Conservation (phyloP, 148 eudicot species). For the Amaranthus palmeri region DNA sequence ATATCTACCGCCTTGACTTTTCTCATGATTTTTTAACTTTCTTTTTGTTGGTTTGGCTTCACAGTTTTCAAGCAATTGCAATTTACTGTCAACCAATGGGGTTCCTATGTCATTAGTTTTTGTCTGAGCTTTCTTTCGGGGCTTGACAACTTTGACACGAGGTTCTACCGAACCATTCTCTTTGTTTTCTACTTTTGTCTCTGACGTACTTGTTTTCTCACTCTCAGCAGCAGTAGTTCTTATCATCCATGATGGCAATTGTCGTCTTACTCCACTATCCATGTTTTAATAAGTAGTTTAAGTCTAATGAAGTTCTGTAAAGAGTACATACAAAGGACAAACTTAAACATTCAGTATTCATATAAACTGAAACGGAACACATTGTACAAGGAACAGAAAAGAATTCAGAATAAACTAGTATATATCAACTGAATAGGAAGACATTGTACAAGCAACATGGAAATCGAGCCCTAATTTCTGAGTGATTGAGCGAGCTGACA, state of each 20-base stretch:
- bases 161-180: conserved; percentile 23
- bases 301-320: not conserved
- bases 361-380: not conserved
- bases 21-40: conserved; percentile 22
- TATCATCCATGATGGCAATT: conserved; percentile 72
- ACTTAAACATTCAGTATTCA: not conserved
- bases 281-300: conserved; percentile 5
- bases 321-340: conserved; percentile 1
- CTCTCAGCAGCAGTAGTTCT: conserved; percentile 30
- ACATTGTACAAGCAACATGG: no score
- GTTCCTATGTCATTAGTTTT: conserved; percentile 14
- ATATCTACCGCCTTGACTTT: conserved; percentile 5
- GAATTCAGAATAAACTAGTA: not conserved
- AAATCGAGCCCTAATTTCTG: no score
- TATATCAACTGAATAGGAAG: no score
- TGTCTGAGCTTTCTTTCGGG: conserved; percentile 14
- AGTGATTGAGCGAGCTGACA: no score
- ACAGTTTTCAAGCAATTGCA: conserved; percentile 25
- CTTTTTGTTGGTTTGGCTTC: conserved; percentile 31
- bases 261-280: conserved; percentile 38
- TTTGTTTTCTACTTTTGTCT: conserved; percentile 16
- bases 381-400: not conserved
- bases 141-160: conserved; percentile 15
- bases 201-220: conserved; percentile 29
- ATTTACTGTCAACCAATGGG: conserved; percentile 19